phyloP scores from a whole-genome alignment of 768 basidiomycete genomes.

The Naganishia kalamii region DNA sequence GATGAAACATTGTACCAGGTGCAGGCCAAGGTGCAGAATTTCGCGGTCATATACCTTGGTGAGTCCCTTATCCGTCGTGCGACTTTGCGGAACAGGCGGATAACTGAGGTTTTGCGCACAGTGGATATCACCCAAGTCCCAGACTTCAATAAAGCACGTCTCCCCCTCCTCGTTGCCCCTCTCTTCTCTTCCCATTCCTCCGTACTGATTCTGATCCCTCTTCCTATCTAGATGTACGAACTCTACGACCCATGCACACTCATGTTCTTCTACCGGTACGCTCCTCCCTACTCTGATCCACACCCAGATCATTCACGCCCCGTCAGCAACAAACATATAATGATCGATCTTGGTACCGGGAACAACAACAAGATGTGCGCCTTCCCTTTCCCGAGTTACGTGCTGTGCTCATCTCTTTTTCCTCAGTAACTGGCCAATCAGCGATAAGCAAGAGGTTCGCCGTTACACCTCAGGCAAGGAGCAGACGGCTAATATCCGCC shows the following conservation, averaged over 20 bases:
- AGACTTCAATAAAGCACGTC: slow-evolving; percentile 88
- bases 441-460: slow-evolving; percentile 90
- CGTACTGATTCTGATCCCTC: neutral
- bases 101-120: neutral
- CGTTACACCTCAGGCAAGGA: neutral
- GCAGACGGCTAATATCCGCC: neutral
- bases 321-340: slow-evolving; percentile 96
- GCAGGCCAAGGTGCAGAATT: slow-evolving; percentile 95
- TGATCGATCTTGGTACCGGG: slow-evolving; percentile 99
- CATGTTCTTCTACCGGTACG: slow-evolving; percentile 96
- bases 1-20: slow-evolving; percentile 91
- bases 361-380: slow-evolving; percentile 98
- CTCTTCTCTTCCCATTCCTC: too few relatives aligned
- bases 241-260: slow-evolving; percentile 91
- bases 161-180: neutral
- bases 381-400: neutral
- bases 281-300: slow-evolving; percentile 1
- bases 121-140: slow-evolving; percentile 94
- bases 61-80: neutral
- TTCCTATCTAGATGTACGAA: slow-evolving; percentile 81
- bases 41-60: slow-evolving; percentile 85
- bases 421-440: slow-evolving; percentile 93
- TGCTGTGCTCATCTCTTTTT: neutral
- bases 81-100: neutral
- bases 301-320: too few relatives aligned